Evolutionary conservation across 2,329 filamentous ascomycete species (phyloP).

Genomic region (Penicillium crustosum): DNA sequence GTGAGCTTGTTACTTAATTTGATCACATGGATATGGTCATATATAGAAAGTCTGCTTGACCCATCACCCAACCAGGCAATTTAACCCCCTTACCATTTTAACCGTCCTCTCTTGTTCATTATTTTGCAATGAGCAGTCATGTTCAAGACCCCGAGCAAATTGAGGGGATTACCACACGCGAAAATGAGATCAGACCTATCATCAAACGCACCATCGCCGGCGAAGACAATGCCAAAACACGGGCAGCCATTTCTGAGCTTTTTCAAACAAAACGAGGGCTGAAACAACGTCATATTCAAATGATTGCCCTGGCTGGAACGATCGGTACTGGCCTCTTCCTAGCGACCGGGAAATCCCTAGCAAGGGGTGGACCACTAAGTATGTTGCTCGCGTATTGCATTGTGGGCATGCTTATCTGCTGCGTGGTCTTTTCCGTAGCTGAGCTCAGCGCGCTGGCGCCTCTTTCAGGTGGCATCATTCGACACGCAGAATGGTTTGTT

Average conservation of each 20-base stretch:
- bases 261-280: slow-evolving; percentile 21
- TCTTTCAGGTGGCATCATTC: slow-evolving; percentile 4
- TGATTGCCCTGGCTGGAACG: slow-evolving; percentile 37
- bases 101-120: not conserved
- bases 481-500: slow-evolving; percentile 5
- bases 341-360: slow-evolving; percentile 30
- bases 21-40: not conserved
- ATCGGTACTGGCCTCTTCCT: slow-evolving; percentile 39
- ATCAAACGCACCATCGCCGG: not conserved
- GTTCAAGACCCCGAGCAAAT: not conserved
- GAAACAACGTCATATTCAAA: slow-evolving; percentile 31
- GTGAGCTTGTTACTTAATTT: not conserved
- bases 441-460: slow-evolving; percentile 2
- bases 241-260: slow-evolving; percentile 3
- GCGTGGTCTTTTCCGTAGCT: slow-evolving; percentile 27
- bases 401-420: slow-evolving; percentile 35
- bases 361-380: slow-evolving; percentile 29
- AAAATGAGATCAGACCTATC: not conserved
- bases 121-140: not conserved
- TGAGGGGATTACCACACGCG: not conserved
- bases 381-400: slow-evolving; percentile 36
- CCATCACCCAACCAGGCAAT: not conserved
- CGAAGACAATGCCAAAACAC: not conserved
- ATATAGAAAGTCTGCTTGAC: not conserved
- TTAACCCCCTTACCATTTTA: not conserved